A percentile compares a stretch with the other conserved stretches of the same genome.
Evolutionary conservation across 2,329 filamentous ascomycete genomes (phyloP).

Genomic region (Diaporthe australafricana): DNA sequence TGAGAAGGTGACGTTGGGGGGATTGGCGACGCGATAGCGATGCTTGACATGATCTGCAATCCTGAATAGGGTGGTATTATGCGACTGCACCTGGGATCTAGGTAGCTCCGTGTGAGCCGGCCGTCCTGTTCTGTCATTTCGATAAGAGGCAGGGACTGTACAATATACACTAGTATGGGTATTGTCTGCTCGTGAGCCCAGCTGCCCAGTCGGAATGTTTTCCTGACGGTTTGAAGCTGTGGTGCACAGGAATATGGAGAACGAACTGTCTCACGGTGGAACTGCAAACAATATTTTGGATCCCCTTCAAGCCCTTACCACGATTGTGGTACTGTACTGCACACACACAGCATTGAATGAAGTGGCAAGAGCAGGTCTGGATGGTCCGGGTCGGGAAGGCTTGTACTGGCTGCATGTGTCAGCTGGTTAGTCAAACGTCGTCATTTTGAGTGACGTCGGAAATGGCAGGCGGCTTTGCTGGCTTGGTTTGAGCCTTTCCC

Average conservation of each 20-base stretch:
- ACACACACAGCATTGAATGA: too few species aligned
- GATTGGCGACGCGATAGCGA: neutral
- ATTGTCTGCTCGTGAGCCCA: neutral
- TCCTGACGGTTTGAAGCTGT: neutral
- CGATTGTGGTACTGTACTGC: too few species aligned
- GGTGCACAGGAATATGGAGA: neutral
- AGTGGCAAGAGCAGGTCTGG: too few species aligned
- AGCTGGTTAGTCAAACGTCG: neutral
- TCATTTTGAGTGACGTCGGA: conserved; percentile 21
- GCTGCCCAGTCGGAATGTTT: conserved; percentile 3
- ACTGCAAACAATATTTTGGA: too few species aligned
- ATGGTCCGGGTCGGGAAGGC: neutral
- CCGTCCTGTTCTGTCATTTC: neutral
- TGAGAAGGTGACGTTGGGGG: neutral
- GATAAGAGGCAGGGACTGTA: too few species aligned
- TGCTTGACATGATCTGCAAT: neutral
- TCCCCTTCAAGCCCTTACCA: too few species aligned
- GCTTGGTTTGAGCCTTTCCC: neutral
- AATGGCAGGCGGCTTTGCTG: neutral
- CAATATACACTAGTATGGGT: neutral
- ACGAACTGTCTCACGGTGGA: neutral
- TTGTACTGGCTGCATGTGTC: neutral
- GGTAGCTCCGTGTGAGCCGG: neutral
- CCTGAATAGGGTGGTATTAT: neutral
- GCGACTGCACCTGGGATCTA: neutral